These are phyloP conservation scores for Quambalaria eucalypti DNA, from an alignment of 1,284 basidiomycete species.

Conservation along the genomic window DNA sequence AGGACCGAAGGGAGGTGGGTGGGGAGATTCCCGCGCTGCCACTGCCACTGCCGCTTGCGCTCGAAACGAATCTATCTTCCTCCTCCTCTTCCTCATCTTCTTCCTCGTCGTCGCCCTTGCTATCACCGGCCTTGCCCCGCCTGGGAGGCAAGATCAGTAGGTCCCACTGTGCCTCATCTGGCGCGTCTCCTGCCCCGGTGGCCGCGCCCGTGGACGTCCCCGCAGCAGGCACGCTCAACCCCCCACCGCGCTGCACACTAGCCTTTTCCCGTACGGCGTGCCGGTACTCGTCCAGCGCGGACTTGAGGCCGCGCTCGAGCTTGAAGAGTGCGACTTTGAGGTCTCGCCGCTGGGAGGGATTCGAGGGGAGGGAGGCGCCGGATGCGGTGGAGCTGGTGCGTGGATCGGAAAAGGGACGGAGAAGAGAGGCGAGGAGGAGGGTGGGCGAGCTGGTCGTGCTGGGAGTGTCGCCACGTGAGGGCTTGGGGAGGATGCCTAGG, in stretches of 20 bases:
- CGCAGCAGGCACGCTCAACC: neutral
- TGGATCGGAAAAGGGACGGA: neutral
- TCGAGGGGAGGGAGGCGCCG: neutral
- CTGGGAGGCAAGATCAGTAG: slow-evolving; percentile 3
- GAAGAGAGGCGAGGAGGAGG: slow-evolving; percentile 1
- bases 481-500: neutral
- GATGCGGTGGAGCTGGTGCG: neutral
- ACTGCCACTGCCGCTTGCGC: neutral
- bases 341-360: slow-evolving; percentile 12
- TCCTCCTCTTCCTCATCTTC: slow-evolving; percentile 17
- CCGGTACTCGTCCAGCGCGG: slow-evolving; percentile 24
- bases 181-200: neutral
- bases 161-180: slow-evolving; percentile 7
- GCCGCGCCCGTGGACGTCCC: neutral
- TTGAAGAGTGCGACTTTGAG: slow-evolving; percentile 36
- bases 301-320: slow-evolving; percentile 25
- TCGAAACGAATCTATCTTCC: slow-evolving; percentile 13
- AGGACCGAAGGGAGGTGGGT: slow-evolving; percentile 17
- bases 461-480: neutral
- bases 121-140: neutral
- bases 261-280: slow-evolving; percentile 8
- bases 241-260: neutral
- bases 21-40: neutral
- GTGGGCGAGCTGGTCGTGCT: neutral
- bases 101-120: slow-evolving; percentile 5